Conservation (phyloP, 225 moss, liverwort and hornwort species). For the Takakia lepidozioides region DNA sequence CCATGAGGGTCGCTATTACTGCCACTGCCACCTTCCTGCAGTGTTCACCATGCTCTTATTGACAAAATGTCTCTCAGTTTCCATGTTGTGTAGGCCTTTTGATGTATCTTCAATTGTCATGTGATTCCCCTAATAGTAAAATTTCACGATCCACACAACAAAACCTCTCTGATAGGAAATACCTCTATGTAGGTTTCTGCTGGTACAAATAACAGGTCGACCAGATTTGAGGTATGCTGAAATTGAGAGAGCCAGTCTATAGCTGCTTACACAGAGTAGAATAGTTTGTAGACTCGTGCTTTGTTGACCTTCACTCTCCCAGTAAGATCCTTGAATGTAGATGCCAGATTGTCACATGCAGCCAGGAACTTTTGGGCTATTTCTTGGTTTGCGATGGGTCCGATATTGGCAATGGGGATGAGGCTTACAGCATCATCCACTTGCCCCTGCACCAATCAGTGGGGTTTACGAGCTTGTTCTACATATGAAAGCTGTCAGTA, state of each 20-base stretch:
- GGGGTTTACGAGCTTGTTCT: no score
- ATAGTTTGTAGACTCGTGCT: slow-evolving; percentile 10
- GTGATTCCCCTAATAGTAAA: no score
- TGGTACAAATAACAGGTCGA: no score
- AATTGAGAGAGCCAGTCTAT: no score
- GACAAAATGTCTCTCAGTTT: no score
- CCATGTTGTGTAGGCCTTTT: no score
- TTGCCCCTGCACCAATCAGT: slow-evolving; percentile 10
- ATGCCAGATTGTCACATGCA: slow-evolving; percentile 15
- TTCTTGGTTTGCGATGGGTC: slow-evolving; percentile 26
- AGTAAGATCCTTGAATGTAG: slow-evolving; percentile 13
- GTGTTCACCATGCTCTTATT: neutral
- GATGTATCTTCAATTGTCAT: no score
- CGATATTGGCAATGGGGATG: slow-evolving; percentile 13
- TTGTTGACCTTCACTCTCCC: slow-evolving; percentile 10
- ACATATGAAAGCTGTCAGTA: no score
- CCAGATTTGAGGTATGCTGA: no score
- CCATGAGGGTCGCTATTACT: slow-evolving; percentile 15
- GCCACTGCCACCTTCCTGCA: slow-evolving; percentile 21
- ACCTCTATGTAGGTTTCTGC: no score
- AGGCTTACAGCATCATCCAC: slow-evolving; percentile 18
- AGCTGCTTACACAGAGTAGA: slow-evolving; percentile 9
- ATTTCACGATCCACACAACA: no score
- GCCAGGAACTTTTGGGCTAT: slow-evolving; percentile 15
- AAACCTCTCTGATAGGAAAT: no score